Conservation (phyloP, 306 rosid genomes). For the Dalbergia cultrata region DNA sequence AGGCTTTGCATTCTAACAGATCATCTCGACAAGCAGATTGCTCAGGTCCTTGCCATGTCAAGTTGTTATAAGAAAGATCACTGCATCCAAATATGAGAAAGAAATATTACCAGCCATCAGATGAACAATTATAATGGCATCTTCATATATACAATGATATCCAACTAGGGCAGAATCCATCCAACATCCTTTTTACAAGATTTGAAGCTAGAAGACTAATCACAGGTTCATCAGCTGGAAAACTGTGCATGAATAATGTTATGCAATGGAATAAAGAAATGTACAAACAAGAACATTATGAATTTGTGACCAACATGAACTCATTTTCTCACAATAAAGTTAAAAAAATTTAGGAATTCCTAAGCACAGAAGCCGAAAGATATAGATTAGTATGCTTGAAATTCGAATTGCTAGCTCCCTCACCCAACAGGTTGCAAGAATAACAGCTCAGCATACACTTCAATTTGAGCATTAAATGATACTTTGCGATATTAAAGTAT, state of each 20-base stretch:
- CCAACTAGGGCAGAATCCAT: slow-evolving; percentile 20
- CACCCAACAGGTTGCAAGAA: not conserved
- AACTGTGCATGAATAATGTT: slow-evolving; percentile 3
- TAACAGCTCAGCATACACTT: slow-evolving; percentile 1
- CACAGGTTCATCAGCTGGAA: slow-evolving; percentile 4
- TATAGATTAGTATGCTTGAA: slow-evolving; percentile 1
- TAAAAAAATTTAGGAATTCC: slow-evolving; percentile 22
- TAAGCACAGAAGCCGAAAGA: slow-evolving; percentile 20
- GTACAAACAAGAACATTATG: slow-evolving; percentile 6
- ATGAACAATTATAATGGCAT: slow-evolving; percentile 1
- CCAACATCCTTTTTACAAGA: not conserved
- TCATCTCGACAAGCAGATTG: slow-evolving; percentile 62
- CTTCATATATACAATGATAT: slow-evolving; percentile 5
- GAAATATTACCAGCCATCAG: slow-evolving; percentile 27
- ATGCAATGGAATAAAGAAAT: slow-evolving; percentile 25
- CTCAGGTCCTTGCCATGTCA: slow-evolving; percentile 73
- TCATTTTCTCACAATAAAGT: slow-evolving; percentile 2
- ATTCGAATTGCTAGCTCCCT: slow-evolving; percentile 13
- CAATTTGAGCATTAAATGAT: slow-evolving; percentile 10
- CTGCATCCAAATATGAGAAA: slow-evolving; percentile 59
- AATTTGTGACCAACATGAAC: slow-evolving; percentile 7
- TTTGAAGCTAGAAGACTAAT: slow-evolving; percentile 32
- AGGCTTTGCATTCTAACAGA: slow-evolving; percentile 55
- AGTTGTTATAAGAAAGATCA: slow-evolving; percentile 93
- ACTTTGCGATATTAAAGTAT: slow-evolving; percentile 34